phyloP scores from a whole-genome alignment of 1,284 basidiomycete genomes.

The Bondarzewia mesenterica region DNA sequence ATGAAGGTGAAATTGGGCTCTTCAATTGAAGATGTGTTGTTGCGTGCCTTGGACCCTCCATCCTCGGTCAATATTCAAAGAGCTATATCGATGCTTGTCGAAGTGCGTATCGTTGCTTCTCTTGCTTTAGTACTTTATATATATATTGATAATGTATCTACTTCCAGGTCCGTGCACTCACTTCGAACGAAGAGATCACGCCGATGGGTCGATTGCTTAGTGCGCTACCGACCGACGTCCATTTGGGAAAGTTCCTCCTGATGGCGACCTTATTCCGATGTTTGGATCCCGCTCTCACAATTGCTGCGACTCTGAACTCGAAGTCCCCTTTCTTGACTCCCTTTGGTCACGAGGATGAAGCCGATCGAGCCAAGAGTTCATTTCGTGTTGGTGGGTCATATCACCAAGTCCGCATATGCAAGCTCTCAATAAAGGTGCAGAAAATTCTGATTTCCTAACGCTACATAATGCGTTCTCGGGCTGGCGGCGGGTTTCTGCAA shows the following conservation, averaged over 20 bases:
- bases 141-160: neutral
- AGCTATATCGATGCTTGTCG: conserved; percentile 85
- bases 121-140: neutral
- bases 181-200: conserved; percentile 85
- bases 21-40: conserved; percentile 87
- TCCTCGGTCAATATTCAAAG: conserved; percentile 83
- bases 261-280: conserved; percentile 84
- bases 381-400: conserved; percentile 43
- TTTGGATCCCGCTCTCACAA: conserved; percentile 91
- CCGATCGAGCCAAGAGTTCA: conserved; percentile 74
- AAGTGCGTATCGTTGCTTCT: conserved; percentile 40
- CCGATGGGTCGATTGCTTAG: conserved; percentile 89
- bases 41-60: conserved; percentile 87
- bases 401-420: neutral
- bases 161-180: conserved; percentile 76
- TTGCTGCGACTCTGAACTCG: conserved; percentile 88
- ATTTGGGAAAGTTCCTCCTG: conserved; percentile 92
- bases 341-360: conserved; percentile 83
- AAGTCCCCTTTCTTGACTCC: conserved; percentile 92
- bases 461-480: conserved; percentile 86
- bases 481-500: conserved; percentile 79
- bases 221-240: conserved; percentile 93
- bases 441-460: conserved; percentile 95
- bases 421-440: conserved; percentile 61
- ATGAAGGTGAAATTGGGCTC: conserved; percentile 86